Base-by-base conservation (phyloP, 1,139 yeast genomes). In the Protomyces gravidus region DNA sequence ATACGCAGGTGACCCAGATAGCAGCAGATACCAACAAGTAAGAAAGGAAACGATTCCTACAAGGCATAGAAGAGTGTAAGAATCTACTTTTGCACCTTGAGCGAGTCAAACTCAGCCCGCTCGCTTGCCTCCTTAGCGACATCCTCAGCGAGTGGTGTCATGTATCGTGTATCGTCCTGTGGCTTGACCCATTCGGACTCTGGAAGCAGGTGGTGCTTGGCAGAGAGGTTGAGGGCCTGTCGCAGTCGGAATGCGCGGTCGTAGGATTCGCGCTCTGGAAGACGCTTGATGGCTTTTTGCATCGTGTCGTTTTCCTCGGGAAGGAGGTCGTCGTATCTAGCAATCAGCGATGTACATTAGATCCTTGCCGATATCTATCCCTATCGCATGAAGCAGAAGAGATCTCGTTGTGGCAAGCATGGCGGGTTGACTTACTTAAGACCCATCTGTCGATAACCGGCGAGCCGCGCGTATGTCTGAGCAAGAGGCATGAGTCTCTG, bases 181-280 rank as follows among this genome's bases (percentile, higher is more conserved):
- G 90, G 82, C 72, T 83, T 82, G 65, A 87, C 77, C 68, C 86
- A 86, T 76, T 92, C 85, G 71, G 80, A 80, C 67, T 83, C 79
- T 68, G 97, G 96, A 70, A 92, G 80, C 65, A 92, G 76, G 71
- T 87, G 90, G 73, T 89, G 95, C 59, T 94, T 79, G 67, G 90
- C 78, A 57, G 94, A 81, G 65, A 83, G 81, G 78, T 92, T 98
- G 72, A 86, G 89, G 65, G 97, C 97, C 67, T 94, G 87, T 66
- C 92, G 79, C 65, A 87, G 80, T 80, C 98, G 87, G 82, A 78
- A 92, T 72, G 85, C 86, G 79, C 98, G 88, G 66, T 95, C 89
- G 75, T 92, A 92, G 47, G 84, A 76, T 72, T 86, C 95, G 60
- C 82, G 81, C 61, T 82, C 83, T 67, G 97, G 95, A 69, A 92